These are phyloP conservation scores for Hymenoscyphus salicellus DNA, from an alignment of 2,329 filamentous ascomycete genomes.

Conservation along the genomic window DNA sequence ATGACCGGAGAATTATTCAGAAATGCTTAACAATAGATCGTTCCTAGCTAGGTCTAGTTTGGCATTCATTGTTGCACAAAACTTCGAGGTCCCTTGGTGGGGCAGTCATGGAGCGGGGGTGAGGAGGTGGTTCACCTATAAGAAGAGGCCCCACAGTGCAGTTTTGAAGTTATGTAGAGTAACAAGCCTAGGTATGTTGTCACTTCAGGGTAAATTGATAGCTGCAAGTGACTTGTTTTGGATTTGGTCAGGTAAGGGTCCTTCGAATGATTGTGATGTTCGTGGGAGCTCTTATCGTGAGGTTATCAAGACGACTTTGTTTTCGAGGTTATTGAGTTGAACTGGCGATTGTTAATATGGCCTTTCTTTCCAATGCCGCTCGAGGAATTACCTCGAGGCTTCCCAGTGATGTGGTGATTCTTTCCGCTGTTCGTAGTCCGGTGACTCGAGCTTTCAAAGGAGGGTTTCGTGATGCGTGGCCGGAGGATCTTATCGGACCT, in stretches of 20 bases:
- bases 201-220: neutral
- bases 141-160: neutral
- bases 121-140: neutral
- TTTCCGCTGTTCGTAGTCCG: slow-evolving; percentile 64
- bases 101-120: neutral
- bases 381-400: slow-evolving; percentile 43
- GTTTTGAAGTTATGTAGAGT: neutral
- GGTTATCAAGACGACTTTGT: neutral
- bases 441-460: slow-evolving; percentile 66
- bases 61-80: neutral
- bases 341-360: slow-evolving; percentile 7
- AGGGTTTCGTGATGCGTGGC: slow-evolving; percentile 63
- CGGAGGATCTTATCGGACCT: slow-evolving; percentile 61
- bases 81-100: neutral
- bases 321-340: neutral
- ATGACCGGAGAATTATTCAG: neutral
- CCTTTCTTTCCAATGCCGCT: slow-evolving; percentile 15
- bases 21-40: too few species aligned
- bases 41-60: neutral
- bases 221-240: neutral
- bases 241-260: neutral
- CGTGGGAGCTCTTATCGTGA: neutral
- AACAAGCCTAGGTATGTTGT: neutral
- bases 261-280: neutral
- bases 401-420: slow-evolving; percentile 62